Evolutionary conservation across 257 asterid genomes (phyloP).

Genomic region (Cruciata laevipes): DNA sequence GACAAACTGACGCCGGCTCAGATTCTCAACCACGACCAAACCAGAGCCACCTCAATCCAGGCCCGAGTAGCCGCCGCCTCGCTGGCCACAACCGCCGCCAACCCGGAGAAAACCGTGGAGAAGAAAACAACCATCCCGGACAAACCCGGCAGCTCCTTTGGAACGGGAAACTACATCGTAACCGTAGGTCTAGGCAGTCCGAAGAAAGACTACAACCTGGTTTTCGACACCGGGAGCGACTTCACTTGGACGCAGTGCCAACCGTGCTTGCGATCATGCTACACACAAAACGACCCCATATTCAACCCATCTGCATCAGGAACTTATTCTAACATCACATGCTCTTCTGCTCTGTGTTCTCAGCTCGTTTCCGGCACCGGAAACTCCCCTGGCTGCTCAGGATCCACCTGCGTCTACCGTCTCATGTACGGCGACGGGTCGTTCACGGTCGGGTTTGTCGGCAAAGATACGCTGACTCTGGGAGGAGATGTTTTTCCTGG

Average conservation of each 20-base stretch:
- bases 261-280: constrained; percentile 51
- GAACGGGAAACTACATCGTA: constrained; percentile 59
- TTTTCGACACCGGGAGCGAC: constrained; percentile 82
- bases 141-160: constrained; percentile 35
- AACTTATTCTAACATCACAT: constrained; percentile 46
- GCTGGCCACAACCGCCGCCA: not conserved
- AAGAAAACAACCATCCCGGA: constrained; percentile 34
- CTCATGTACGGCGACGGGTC: constrained; percentile 56
- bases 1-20: constrained; percentile 25
- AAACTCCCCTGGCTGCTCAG: constrained; percentile 31
- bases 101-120: not conserved
- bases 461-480: constrained; percentile 44
- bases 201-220: constrained; percentile 24
- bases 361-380: constrained; percentile 41
- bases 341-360: constrained; percentile 39
- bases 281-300: constrained; percentile 50
- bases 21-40: constrained; percentile 44
- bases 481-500: constrained; percentile 32
- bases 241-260: constrained; percentile 83
- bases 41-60: constrained; percentile 45
- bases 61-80: constrained; percentile 13
- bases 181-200: constrained; percentile 66
- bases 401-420: constrained; percentile 43
- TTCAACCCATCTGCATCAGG: constrained; percentile 48
- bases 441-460: constrained; percentile 41